A percentile compares a stretch with the other conserved stretches of the same genome.
Evolutionary conservation across 768 basidiomycete species (phyloP).

Genomic region (Hortiboletus campestris): DNA sequence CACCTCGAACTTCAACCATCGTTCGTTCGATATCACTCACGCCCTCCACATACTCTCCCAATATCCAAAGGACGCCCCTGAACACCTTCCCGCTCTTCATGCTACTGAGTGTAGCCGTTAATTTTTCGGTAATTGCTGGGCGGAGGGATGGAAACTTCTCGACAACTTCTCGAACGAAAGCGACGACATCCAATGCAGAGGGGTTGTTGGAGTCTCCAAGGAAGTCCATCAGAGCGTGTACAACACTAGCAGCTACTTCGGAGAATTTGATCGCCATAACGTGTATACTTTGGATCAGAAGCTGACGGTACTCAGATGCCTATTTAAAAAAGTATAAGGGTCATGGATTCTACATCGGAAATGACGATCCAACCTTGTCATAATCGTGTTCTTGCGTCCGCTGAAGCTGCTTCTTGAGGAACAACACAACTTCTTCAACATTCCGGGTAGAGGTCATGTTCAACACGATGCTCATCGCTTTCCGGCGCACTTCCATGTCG

Average conservation of each 20-base stretch:
- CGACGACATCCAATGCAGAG: constrained; percentile 91
- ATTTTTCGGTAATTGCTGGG: constrained; percentile 77
- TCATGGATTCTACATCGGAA: background rate
- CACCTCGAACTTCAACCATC: constrained; percentile 77
- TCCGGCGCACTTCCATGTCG: constrained; percentile 94
- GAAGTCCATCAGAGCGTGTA: constrained; percentile 92
- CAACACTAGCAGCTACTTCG: constrained; percentile 93
- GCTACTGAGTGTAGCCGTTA: constrained; percentile 74
- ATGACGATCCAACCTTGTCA: constrained; percentile 65
- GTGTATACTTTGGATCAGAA: constrained; percentile 96
- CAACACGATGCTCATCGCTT: constrained; percentile 85
- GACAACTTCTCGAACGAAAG: constrained; percentile 88
- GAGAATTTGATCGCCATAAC: constrained; percentile 95
- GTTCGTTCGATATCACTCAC: constrained; percentile 65
- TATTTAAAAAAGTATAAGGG: constrained; percentile 27
- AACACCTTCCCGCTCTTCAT: constrained; percentile 98
- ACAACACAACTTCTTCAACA: constrained; percentile 93
- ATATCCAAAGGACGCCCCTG: constrained; percentile 94
- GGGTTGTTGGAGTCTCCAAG: constrained; percentile 93
- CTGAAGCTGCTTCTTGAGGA: constrained; percentile 97
- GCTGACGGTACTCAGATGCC: constrained; percentile 93
- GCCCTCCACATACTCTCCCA: constrained; percentile 89
- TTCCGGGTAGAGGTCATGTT: constrained; percentile 93
- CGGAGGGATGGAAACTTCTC: constrained; percentile 94
- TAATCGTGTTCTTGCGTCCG: constrained; percentile 89